Percentiles rank a stretch among this genome's conserved stretches.
Conservation (phyloP, 495 filamentous ascomycete species). For the Lindgomyces ingoldianus region DNA sequence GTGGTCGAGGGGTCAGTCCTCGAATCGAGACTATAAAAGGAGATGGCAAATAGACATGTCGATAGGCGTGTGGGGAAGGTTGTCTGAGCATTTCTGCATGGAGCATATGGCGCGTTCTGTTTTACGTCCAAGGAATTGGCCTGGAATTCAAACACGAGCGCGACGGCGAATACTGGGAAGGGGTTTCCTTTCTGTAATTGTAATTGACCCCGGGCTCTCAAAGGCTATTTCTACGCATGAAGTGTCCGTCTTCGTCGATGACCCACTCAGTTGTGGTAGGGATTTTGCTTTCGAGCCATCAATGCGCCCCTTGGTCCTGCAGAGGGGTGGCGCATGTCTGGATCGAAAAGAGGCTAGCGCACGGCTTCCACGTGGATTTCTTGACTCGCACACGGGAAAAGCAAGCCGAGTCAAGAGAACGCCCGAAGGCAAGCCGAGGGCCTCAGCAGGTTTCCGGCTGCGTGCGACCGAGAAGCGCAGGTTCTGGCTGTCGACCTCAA, state of each 20-base stretch:
- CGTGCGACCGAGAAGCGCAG: background rate
- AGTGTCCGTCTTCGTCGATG: background rate
- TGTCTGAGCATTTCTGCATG: background rate
- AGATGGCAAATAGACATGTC: background rate
- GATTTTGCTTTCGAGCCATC: background rate
- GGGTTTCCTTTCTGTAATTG: background rate
- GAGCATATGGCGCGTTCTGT: too few species aligned
- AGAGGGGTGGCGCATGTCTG: background rate
- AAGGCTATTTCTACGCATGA: too few species aligned
- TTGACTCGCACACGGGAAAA: background rate
- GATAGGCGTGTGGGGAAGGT: background rate
- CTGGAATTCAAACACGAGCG: background rate
- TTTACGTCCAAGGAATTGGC: background rate
- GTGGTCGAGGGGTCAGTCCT: constrained; percentile 42
- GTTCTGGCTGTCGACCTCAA: too few species aligned
- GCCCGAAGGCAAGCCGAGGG: background rate
- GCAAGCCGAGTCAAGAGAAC: background rate
- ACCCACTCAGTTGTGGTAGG: background rate
- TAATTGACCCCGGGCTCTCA: too few species aligned
- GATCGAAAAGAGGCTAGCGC: background rate
- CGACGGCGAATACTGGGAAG: background rate
- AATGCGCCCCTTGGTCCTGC: background rate
- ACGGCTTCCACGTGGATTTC: background rate
- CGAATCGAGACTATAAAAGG: constrained; percentile 22
- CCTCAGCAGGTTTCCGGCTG: too few species aligned